phyloP scores from a whole-genome alignment of 345 rosid species.

The Corymbia maculata region DNA sequence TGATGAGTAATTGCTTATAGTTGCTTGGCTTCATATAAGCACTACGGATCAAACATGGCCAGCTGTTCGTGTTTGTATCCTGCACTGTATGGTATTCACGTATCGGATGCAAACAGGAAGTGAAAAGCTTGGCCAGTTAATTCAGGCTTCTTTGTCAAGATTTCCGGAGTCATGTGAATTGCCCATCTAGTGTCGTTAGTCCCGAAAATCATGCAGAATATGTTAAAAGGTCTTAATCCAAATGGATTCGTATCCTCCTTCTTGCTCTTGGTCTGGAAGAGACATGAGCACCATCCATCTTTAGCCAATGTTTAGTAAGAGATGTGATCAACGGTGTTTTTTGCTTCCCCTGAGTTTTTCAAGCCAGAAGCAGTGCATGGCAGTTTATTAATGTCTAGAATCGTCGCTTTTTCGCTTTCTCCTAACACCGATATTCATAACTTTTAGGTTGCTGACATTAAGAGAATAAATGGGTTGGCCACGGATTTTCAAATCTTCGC shows the following conservation, averaged over 20 bases:
- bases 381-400: background rate
- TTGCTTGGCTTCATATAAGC: background rate
- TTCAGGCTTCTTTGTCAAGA: background rate
- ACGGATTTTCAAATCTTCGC: conserved; percentile 37
- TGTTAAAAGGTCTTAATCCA: background rate
- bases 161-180: background rate
- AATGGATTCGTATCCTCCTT: background rate
- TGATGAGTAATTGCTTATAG: background rate
- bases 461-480: conserved; percentile 19
- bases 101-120: background rate
- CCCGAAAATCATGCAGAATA: background rate
- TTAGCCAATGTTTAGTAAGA: background rate
- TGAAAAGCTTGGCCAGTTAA: background rate
- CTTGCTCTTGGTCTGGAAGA: background rate
- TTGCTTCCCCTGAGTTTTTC: background rate
- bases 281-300: background rate
- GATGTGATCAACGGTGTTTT: background rate
- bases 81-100: background rate
- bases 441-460: conserved; percentile 26
- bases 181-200: background rate
- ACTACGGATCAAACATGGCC: background rate
- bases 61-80: background rate
- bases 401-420: background rate
- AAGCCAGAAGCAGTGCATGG: background rate
- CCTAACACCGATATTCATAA: background rate